These are phyloP conservation scores for Diplodia sapinea DNA, from an alignment of 2,329 filamentous ascomycete genomes.

Conservation along the genomic window DNA sequence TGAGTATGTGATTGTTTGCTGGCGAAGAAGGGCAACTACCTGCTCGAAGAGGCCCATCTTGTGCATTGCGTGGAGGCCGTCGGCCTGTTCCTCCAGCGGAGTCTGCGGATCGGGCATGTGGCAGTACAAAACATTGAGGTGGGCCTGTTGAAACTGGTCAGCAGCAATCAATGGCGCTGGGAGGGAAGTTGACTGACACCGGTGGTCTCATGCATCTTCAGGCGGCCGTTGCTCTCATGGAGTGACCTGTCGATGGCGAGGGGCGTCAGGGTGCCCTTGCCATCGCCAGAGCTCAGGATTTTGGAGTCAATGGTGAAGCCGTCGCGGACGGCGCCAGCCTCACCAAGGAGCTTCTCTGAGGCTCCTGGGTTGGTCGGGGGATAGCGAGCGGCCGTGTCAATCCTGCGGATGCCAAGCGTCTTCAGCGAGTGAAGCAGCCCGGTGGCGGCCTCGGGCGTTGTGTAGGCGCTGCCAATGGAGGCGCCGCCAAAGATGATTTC, in stretches of 20 bases:
- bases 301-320: neutral
- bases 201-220: neutral
- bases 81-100: neutral
- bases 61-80: neutral
- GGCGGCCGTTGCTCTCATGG: neutral
- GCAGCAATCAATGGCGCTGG: neutral
- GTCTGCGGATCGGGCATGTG: neutral
- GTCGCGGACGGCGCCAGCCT: neutral
- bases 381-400: slow-evolving; percentile 1
- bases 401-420: neutral
- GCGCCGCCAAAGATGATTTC: neutral
- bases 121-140: neutral
- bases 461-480: neutral
- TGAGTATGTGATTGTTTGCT: neutral
- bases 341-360: neutral
- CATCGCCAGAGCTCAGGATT: neutral
- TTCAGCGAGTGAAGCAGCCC: neutral
- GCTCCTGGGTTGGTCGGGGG: neutral
- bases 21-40: neutral
- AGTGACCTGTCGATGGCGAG: neutral
- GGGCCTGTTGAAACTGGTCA: neutral
- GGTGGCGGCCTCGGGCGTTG: neutral
- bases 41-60: neutral
- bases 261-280: neutral
- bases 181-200: neutral